Percentiles rank a stretch among this genome's conserved stretches.
Conservation (phyloP, 768 basidiomycete genomes). For the Xerocomus spinulosus region DNA sequence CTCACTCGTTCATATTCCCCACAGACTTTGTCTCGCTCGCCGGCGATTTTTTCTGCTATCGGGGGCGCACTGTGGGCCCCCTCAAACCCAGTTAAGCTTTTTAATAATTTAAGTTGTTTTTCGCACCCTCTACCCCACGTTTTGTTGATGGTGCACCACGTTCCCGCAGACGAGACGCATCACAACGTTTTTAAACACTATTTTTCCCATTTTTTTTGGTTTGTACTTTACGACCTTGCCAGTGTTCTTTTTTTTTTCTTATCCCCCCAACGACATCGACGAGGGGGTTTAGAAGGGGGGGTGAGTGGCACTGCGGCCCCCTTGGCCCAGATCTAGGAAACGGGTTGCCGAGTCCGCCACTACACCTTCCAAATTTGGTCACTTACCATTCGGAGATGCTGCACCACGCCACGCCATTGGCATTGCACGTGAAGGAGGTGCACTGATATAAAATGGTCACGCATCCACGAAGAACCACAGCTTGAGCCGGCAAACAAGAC, state of each 20-base stretch:
- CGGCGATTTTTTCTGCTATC: neutral
- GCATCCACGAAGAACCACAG: neutral
- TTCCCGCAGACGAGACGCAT: neutral
- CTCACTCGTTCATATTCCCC: neutral
- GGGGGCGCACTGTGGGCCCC: neutral
- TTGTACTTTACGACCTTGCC: neutral
- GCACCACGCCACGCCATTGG: neutral
- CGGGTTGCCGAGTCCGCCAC: neutral
- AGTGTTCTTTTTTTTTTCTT: neutral
- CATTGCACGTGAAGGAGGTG: neutral
- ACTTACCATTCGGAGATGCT: conserved; percentile 10
- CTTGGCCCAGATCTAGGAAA: conserved; percentile 13
- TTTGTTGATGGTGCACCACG: conserved; percentile 5
- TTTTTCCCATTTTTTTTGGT: neutral
- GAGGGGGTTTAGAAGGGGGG: neutral
- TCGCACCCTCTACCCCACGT: conserved; percentile 16
- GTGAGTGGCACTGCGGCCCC: neutral
- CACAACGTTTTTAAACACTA: neutral
- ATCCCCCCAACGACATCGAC: neutral
- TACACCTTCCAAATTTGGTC: conserved; percentile 2
- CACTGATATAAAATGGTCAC: conserved; percentile 5
- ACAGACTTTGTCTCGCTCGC: neutral
- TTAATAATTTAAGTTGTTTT: conserved; percentile 21
- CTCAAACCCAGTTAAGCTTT: conserved; percentile 20
- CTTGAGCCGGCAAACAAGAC: neutral